Conservation (phyloP, 2,329 filamentous ascomycete genomes). For the Talaromyces marneffei region DNA sequence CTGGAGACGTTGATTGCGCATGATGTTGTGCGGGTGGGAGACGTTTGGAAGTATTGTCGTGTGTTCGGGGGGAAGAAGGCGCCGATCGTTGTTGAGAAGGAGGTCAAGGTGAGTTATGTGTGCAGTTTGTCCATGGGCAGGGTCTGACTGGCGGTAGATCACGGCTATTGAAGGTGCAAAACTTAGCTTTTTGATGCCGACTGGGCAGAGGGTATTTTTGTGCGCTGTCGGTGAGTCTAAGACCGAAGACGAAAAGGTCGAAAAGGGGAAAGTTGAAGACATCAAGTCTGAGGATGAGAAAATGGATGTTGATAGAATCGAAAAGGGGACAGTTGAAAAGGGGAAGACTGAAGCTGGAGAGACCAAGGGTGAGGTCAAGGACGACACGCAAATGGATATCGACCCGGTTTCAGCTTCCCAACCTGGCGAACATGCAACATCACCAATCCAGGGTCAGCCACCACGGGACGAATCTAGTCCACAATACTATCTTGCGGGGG, state of each 20-base stretch:
- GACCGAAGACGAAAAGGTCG: background rate
- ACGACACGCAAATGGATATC: background rate
- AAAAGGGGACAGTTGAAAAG: too few species aligned
- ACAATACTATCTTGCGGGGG: background rate
- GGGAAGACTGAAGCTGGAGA: background rate
- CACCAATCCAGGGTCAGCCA: background rate
- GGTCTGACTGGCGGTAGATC: slow-evolving; percentile 20
- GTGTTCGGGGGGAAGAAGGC: slow-evolving; percentile 20
- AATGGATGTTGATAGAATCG: background rate
- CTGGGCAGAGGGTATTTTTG: slow-evolving; percentile 33
- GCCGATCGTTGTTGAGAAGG: slow-evolving; percentile 37
- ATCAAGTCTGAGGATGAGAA: background rate
- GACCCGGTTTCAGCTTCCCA: background rate
- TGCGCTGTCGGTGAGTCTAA: slow-evolving; percentile 11
- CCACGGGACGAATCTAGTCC: background rate
- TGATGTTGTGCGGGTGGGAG: slow-evolving; percentile 33
- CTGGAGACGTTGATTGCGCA: slow-evolving; percentile 32
- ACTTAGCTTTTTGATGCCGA: slow-evolving; percentile 36
- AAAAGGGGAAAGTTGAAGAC: background rate
- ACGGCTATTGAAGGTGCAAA: slow-evolving; percentile 26
- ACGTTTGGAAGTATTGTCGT: slow-evolving; percentile 38
- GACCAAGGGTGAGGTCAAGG: background rate
- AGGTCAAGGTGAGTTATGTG: slow-evolving; percentile 31
- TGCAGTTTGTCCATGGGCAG: background rate
- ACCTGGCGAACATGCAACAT: background rate